A percentile compares a stretch with the other conserved stretches of the same genome.
Evolutionary conservation across 148 eudicot species (phyloP).

Genomic region (Rheum nobile): DNA sequence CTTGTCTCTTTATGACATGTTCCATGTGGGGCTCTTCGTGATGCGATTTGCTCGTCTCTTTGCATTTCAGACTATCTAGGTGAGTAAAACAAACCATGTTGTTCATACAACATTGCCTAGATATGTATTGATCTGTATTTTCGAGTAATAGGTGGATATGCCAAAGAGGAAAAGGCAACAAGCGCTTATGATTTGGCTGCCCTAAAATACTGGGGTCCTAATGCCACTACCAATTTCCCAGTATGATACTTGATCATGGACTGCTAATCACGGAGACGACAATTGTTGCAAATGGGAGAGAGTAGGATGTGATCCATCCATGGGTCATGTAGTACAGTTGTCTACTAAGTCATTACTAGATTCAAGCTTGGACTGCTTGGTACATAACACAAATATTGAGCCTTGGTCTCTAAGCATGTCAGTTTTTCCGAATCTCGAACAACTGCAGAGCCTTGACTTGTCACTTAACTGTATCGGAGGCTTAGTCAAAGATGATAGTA

Average conservation of each 20-base stretch:
- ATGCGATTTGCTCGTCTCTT: too few relatives aligned
- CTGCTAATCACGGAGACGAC: background rate
- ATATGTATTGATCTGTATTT: background rate
- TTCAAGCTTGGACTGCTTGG: background rate
- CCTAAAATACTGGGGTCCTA: constrained; percentile 58
- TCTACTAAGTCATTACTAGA: background rate
- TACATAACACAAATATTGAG: background rate
- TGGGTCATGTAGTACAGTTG: background rate
- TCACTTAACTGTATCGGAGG: background rate
- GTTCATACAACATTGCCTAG: background rate
- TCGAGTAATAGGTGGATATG: constrained; percentile 49
- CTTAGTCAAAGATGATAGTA: background rate
- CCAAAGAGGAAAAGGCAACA: constrained; percentile 64
- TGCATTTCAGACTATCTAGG: constrained; percentile 49
- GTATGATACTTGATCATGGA: constrained; percentile 17
- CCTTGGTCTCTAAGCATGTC: background rate
- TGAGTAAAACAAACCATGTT: constrained; percentile 13
- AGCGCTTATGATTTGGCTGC: constrained; percentile 66
- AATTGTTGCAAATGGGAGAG: background rate
- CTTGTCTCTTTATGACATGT: background rate
- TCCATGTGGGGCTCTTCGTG: background rate
- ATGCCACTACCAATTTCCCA: constrained; percentile 56
- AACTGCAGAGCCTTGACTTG: background rate
- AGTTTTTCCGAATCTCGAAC: background rate
- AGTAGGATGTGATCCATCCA: background rate